A percentile compares a stretch with the other conserved stretches of the same genome.
Evolutionary conservation across 345 rosid genomes (phyloP).

Genomic region (Arabidopsis suecica): DNA sequence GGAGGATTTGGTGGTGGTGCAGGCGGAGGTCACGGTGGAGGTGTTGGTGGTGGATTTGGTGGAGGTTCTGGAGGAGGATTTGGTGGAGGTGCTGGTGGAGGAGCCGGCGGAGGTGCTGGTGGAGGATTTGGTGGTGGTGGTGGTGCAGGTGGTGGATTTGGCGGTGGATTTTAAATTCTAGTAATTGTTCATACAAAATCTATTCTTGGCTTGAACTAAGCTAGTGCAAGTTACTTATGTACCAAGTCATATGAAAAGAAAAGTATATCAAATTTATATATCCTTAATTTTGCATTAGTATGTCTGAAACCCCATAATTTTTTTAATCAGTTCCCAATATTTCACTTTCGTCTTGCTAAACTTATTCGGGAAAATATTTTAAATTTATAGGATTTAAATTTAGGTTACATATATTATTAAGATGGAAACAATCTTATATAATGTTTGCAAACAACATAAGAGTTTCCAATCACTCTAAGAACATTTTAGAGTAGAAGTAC

Average conservation of each 20-base stretch:
- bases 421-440: constrained; percentile 34
- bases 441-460: constrained; percentile 36
- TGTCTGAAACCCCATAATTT: constrained; percentile 2
- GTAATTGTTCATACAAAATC: constrained; percentile 26
- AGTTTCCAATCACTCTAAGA: constrained; percentile 38
- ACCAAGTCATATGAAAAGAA: constrained; percentile 31
- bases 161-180: constrained; percentile 34
- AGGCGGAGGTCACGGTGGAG: constrained; percentile 37
- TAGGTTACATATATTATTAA: constrained; percentile 27
- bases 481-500: constrained; percentile 16
- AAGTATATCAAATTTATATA: constrained; percentile 7
- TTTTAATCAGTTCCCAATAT: neutral
- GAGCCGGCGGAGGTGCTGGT: constrained; percentile 40
- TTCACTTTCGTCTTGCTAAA: neutral
- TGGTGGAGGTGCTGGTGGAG: constrained; percentile 39
- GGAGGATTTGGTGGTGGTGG: constrained; percentile 42
- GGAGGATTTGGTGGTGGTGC: constrained; percentile 37
- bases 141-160: constrained; percentile 37
- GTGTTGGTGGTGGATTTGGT: constrained; percentile 35
- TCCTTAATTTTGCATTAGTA: neutral
- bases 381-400: constrained; percentile 6
- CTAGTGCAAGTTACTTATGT: constrained; percentile 32
- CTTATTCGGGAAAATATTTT: neutral
- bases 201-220: constrained; percentile 33
- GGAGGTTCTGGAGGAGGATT: constrained; percentile 38